phyloP scores from a whole-genome alignment of 2,329 filamentous ascomycete species.

The Talaromyces sp. region DNA sequence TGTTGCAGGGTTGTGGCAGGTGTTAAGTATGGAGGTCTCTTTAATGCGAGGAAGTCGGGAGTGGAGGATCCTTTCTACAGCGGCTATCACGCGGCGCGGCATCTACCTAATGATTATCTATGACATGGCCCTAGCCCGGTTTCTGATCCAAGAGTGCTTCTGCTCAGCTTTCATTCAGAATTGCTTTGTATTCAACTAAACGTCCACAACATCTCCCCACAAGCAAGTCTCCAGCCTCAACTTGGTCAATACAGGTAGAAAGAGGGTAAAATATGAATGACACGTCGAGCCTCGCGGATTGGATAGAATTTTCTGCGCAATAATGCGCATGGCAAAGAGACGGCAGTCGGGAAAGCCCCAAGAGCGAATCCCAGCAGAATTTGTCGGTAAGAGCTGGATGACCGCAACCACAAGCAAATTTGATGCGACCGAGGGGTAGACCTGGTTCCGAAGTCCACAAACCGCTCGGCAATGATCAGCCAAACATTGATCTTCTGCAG shows the following conservation, averaged over 20 bases:
- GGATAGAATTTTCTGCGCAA: not conserved
- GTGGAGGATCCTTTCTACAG: conserved; percentile 27
- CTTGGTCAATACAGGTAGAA: not conserved
- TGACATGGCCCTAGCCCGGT: conserved; percentile 24
- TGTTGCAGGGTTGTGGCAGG: conserved; percentile 31
- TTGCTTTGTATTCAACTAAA: conserved; percentile 13
- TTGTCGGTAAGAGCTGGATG: not conserved
- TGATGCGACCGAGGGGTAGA: conserved; percentile 4
- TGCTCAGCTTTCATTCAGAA: not conserved
- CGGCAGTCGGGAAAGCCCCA: not conserved
- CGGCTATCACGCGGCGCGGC: conserved; percentile 35
- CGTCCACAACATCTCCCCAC: not conserved
- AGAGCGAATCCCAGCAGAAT: not conserved
- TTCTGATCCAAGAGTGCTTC: not conserved
- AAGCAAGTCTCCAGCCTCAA: not conserved
- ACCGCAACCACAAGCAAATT: conserved; percentile 5
- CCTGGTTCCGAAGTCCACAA: not conserved
- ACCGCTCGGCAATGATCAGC: not conserved
- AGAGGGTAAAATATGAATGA: not conserved
- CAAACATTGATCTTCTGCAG: not conserved
- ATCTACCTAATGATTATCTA: conserved; percentile 26
- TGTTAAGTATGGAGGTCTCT: conserved; percentile 25
- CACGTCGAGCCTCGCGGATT: not conserved
- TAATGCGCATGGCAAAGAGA: not conserved
- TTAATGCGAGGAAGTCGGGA: conserved; percentile 23